Evolutionary conservation across 805 yeast genomes (phyloP), one percentile per base, ranked within the genome.

Genomic region (Candida succiphila): DNA sequence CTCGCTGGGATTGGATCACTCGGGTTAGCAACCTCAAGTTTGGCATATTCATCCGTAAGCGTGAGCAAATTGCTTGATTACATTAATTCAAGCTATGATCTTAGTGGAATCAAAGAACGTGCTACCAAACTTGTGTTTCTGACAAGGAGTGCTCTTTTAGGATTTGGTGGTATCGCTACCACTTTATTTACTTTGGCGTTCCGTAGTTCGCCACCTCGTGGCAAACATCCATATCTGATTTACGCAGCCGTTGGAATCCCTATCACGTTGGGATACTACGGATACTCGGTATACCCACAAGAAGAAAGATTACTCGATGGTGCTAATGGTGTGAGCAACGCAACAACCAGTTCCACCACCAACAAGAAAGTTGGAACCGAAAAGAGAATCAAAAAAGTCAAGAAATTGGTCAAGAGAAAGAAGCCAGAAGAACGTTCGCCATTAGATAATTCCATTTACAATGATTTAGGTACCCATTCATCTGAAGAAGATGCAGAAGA

Each of bases 181-280:
- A 54, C 61, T 24, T 59, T 75, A 32, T 75, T 81, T 43, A 57
- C 63, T 22, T 42, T 67, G 40, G 78, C 80, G n/a, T 81, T 66
- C 49, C 58, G 58, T 32, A 63, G 65, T 31, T 74, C 86, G 1
- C 74, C 83, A 16, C 43, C 54, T 5, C 49, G 60, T 25, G 75
- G 67, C 36, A 72, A 72, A 52, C 94, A 82, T 54, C 92, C 92
- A 16, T 82, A 81, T 51, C 65, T 82, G 48, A 48, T 82, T 12
- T 82, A 82, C 51, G 63, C 80, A 31, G 65, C 78, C n/a, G 32
- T 71, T 7, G 71, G 74, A n/a, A 65, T 66, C 22, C 72, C 75
- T 8, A 29, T 61, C 25, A 61, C 74, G 8, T 38, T 58, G n/a
- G 49, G 47, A 3, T 46, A 41, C 28, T 52, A 58, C 35, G 42